Percentiles rank a stretch among this genome's conserved stretches.
These are phyloP conservation scores for Keithomyces neogunnii DNA, from an alignment of 2,329 filamentous ascomycete species.

Conservation along the genomic window DNA sequence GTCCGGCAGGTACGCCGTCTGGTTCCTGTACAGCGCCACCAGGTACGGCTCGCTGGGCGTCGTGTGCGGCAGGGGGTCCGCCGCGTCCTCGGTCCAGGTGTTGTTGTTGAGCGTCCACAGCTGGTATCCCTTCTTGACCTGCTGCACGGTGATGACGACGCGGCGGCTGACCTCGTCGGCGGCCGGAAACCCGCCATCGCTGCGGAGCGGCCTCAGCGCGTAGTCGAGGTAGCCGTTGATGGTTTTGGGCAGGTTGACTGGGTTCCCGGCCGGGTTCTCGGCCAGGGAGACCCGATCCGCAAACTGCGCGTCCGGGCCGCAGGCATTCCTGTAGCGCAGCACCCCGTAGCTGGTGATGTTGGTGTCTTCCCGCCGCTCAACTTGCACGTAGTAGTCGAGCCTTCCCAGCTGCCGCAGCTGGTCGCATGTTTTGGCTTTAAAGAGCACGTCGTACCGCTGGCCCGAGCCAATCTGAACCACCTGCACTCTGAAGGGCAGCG, in stretches of 20 bases:
- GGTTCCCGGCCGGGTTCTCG: background rate
- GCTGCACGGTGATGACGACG: constrained; percentile 28
- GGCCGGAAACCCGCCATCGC: constrained; percentile 23
- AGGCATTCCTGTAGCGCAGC: constrained; percentile 27
- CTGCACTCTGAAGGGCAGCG: constrained; percentile 33
- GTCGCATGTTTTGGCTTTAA: constrained; percentile 40
- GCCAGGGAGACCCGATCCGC: background rate
- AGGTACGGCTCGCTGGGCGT: background rate
- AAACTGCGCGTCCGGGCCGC: background rate
- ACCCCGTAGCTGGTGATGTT: constrained; percentile 36
- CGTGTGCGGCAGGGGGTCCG: background rate
- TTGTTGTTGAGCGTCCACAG: constrained; percentile 10
- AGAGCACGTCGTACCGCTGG: constrained; percentile 49
- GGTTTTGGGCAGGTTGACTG: constrained; percentile 24
- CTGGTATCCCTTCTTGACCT: constrained; percentile 4
- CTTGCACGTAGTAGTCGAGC: constrained; percentile 36
- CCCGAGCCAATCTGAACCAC: constrained; percentile 47
- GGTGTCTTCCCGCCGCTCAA: constrained; percentile 36
- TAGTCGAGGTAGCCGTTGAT: constrained; percentile 35
- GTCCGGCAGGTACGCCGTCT: constrained; percentile 26
- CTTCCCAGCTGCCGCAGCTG: constrained; percentile 26
- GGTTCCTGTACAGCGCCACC: background rate
- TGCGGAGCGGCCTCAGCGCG: constrained; percentile 28
- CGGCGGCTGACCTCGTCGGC: constrained; percentile 38
- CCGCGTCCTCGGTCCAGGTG: constrained; percentile 7